These are phyloP conservation scores for Huntiella abstrusa DNA, from an alignment of 2,329 filamentous ascomycete species.

Conservation along the genomic window DNA sequence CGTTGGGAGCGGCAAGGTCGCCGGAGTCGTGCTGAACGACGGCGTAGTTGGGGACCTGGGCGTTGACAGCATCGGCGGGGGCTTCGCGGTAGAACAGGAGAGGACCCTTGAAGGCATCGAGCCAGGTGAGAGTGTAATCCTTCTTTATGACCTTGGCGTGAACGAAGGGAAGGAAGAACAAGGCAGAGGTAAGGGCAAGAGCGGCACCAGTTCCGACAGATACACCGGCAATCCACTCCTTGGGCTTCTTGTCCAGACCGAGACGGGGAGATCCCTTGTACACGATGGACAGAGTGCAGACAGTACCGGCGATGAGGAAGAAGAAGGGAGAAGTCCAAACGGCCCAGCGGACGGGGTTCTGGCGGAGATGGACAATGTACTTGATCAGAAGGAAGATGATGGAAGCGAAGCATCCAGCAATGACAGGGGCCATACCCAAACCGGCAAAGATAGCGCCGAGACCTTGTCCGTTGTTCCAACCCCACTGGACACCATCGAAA, in stretches of 20 bases:
- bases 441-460: constrained; percentile 55
- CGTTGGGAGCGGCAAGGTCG: constrained; percentile 15
- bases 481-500: constrained; percentile 44
- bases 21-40: constrained; percentile 37
- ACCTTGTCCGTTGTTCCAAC: constrained; percentile 49
- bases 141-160: constrained; percentile 49
- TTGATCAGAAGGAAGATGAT: constrained; percentile 58
- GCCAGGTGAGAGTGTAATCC: constrained; percentile 46
- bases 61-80: constrained; percentile 31
- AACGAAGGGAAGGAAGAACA: constrained; percentile 59
- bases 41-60: constrained; percentile 54
- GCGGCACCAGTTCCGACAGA: constrained; percentile 45
- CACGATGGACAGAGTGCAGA: constrained; percentile 60
- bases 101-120: constrained; percentile 42
- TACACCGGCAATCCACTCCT: constrained; percentile 47
- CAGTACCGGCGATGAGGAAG: constrained; percentile 55
- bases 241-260: constrained; percentile 44
- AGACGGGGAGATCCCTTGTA: constrained; percentile 63
- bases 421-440: constrained; percentile 50
- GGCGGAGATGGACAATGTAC: constrained; percentile 49
- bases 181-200: constrained; percentile 35
- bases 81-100: constrained; percentile 41
- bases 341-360: constrained; percentile 53
- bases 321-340: constrained; percentile 56
- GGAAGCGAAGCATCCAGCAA: constrained; percentile 45